Evolutionary conservation across 805 yeast species (phyloP).

Genomic region (Scheffersomyces lignosus): DNA sequence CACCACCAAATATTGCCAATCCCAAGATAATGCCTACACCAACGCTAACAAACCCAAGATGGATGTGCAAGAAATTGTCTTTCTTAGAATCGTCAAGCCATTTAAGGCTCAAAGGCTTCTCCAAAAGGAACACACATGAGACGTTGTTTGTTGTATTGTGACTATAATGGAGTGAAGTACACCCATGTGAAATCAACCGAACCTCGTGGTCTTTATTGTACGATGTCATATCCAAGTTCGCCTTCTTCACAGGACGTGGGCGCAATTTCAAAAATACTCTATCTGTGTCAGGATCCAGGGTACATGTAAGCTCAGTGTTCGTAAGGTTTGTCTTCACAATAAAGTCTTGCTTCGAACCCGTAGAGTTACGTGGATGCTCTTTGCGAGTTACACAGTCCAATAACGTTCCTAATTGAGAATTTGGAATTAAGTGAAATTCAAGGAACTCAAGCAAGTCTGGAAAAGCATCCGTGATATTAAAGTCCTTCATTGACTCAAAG

Average conservation of each 20-base stretch:
- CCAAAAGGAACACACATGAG: slow-evolving; percentile 63
- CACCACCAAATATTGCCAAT: slow-evolving; percentile 37
- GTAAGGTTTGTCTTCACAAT: slow-evolving; percentile 42
- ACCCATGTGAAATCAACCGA: slow-evolving; percentile 59
- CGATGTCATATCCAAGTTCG: slow-evolving; percentile 13
- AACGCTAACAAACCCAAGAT: slow-evolving; percentile 65
- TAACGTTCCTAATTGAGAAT: slow-evolving; percentile 47
- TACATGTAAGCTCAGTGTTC: slow-evolving; percentile 40
- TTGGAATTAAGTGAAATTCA: slow-evolving; percentile 68
- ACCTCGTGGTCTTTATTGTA: slow-evolving; percentile 58
- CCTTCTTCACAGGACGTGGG: neutral
- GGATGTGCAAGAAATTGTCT: slow-evolving; percentile 51
- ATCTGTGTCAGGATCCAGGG: slow-evolving; percentile 20
- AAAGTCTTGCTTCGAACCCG: neutral
- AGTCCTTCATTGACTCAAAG: slow-evolving; percentile 51
- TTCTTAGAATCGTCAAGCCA: slow-evolving; percentile 55
- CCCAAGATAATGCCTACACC: slow-evolving; percentile 69
- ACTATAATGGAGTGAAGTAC: slow-evolving; percentile 37
- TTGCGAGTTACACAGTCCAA: slow-evolving; percentile 44
- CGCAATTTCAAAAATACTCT: slow-evolving; percentile 38
- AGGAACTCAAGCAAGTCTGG: slow-evolving; percentile 54
- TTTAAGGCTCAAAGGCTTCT: slow-evolving; percentile 60
- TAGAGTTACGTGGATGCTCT: neutral
- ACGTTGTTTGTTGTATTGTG: slow-evolving; percentile 21
- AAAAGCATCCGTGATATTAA: slow-evolving; percentile 47